phyloP scores from a whole-genome alignment of 345 rosid species.

The Gossypium raimondii region DNA sequence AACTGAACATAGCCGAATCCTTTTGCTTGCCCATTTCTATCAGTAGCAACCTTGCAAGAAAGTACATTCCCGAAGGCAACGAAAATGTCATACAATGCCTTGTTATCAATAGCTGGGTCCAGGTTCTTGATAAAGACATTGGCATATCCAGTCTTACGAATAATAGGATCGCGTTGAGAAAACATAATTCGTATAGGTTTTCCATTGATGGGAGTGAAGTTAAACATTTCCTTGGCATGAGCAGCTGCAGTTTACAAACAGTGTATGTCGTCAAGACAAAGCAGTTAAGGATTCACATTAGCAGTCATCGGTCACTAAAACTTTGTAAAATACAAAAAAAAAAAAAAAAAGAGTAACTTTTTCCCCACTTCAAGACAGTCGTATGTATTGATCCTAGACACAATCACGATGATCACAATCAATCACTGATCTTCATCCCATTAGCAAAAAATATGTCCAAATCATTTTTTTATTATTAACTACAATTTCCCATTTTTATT shows the following conservation, averaged over 20 bases:
- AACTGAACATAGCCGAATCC: slow-evolving; percentile 74
- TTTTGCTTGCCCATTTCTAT: slow-evolving; percentile 40
- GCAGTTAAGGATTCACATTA: background rate
- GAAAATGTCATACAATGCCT: slow-evolving; percentile 51
- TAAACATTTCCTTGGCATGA: slow-evolving; percentile 50
- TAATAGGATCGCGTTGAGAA: slow-evolving; percentile 66
- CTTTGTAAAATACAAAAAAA: background rate
- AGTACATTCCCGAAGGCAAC: slow-evolving; percentile 50
- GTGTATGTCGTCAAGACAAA: background rate
- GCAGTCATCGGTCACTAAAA: background rate
- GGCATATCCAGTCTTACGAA: slow-evolving; percentile 55
- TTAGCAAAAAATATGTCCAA: no score
- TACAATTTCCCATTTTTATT: background rate
- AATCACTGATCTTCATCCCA: background rate
- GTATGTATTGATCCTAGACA: background rate
- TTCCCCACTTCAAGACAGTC: background rate
- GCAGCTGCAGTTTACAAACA: slow-evolving; percentile 41
- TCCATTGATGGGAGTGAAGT: slow-evolving; percentile 54
- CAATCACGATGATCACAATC: background rate
- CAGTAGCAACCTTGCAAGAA: slow-evolving; percentile 64
- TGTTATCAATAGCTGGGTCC: slow-evolving; percentile 52
- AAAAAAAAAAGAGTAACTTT: background rate
- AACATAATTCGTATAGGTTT: slow-evolving; percentile 67
- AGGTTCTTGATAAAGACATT: slow-evolving; percentile 76
- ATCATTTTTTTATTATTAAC: background rate